Percentiles rank a stretch among this genome's conserved stretches.
Conservation (phyloP, 1,139 yeast species). For the Scheffersomyces cryptocercus region DNA sequence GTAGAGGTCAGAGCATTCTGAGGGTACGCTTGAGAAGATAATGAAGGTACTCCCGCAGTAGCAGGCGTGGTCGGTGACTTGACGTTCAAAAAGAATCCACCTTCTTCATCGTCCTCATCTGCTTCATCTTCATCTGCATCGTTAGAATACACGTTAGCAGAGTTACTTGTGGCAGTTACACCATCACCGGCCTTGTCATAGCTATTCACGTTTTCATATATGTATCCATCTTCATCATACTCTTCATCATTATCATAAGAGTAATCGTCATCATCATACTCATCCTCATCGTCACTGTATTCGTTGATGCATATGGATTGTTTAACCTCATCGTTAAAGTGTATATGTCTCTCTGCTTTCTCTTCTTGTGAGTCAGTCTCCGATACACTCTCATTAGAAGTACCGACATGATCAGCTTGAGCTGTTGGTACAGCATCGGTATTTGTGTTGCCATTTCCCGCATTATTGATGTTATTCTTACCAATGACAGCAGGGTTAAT, state of each 20-base stretch:
- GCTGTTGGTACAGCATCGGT: constrained; percentile 1
- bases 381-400: too few species aligned
- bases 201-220: constrained; percentile 1
- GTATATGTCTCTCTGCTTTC: constrained; percentile 62
- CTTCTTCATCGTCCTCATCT: constrained; percentile 61
- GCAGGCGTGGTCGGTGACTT: constrained; percentile 40
- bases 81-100: constrained; percentile 67
- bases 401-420: too few species aligned
- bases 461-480: constrained; percentile 12
- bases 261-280: constrained; percentile 11
- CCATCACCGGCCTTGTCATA: constrained; percentile 4
- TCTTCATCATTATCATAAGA: constrained; percentile 22
- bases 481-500: constrained; percentile 23
- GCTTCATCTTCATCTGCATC: constrained; percentile 35
- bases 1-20: neutral
- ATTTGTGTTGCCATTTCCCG: neutral
- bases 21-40: constrained; percentile 2
- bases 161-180: neutral
- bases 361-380: constrained; percentile 9
- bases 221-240: constrained; percentile 17
- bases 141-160: constrained; percentile 2
- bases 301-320: constrained; percentile 79
- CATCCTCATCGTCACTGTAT: constrained; percentile 35
- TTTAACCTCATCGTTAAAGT: constrained; percentile 88
- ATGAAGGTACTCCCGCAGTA: constrained; percentile 16